Evolutionary conservation across 2,329 filamentous ascomycete genomes (phyloP).

Genomic region (Fusarium tricinctum): DNA sequence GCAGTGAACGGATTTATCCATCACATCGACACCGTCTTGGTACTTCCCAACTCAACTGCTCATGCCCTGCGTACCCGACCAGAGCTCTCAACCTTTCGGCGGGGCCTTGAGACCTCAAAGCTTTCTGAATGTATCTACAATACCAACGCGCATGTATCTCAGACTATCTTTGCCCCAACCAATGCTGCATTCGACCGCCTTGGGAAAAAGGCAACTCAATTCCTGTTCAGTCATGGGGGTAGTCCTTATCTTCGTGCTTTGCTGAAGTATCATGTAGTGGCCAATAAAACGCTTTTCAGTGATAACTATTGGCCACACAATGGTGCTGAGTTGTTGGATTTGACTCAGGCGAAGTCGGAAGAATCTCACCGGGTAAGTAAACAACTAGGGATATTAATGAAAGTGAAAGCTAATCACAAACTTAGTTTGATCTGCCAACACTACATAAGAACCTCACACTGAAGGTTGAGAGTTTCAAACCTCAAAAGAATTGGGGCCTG

Average conservation of each 20-base stretch:
- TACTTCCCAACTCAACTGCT: slow-evolving; percentile 12
- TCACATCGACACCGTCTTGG: slow-evolving; percentile 9
- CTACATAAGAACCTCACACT: background rate
- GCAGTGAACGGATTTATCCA: slow-evolving; percentile 8
- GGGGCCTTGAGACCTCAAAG: background rate
- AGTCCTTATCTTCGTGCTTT: slow-evolving; percentile 13
- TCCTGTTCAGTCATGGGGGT: slow-evolving; percentile 4
- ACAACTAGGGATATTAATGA: too few relatives aligned
- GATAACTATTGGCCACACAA: slow-evolving; percentile 8
- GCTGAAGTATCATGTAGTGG: slow-evolving; percentile 7
- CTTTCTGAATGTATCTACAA: slow-evolving; percentile 4
- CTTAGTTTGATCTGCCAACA: slow-evolving; percentile 2
- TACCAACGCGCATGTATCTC: slow-evolving; percentile 12
- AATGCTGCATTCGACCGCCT: slow-evolving; percentile 11
- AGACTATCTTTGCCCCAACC: slow-evolving; percentile 15
- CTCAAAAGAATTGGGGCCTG: background rate
- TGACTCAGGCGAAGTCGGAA: background rate
- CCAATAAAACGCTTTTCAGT: slow-evolving; percentile 10
- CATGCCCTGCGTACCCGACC: slow-evolving; percentile 12
- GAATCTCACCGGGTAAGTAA: background rate
- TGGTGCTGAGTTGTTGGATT: background rate
- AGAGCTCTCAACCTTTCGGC: slow-evolving; percentile 1
- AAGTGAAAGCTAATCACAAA: background rate
- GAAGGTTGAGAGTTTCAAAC: background rate
- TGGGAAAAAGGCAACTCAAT: background rate